A percentile compares a stretch with the other conserved stretches of the same genome.
Conservation (phyloP, 345 rosid species). For the Stellera chamaejasme region DNA sequence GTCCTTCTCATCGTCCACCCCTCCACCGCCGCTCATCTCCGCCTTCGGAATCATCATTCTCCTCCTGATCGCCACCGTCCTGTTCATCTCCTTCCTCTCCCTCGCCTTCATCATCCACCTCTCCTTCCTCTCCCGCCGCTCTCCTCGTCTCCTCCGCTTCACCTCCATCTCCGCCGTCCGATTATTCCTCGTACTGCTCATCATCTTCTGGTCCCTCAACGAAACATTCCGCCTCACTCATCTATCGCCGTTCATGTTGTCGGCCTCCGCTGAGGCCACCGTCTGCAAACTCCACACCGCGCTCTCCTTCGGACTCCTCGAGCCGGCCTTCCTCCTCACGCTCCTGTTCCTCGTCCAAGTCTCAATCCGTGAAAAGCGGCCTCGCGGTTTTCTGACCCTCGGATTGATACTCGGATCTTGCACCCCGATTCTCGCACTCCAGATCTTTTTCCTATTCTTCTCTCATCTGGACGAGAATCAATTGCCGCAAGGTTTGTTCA, state of each 20-base stretch:
- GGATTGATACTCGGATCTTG: conserved; percentile 29
- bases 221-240: conserved; percentile 37
- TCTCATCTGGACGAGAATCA: not conserved
- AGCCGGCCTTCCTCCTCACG: conserved; percentile 52
- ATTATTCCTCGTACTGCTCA: conserved; percentile 37
- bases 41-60: conserved; percentile 30
- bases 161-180: conserved; percentile 59
- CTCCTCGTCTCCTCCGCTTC: conserved; percentile 33
- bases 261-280: not conserved
- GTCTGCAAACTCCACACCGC: conserved; percentile 39
- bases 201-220: conserved; percentile 35
- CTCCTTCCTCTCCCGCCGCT: conserved; percentile 30
- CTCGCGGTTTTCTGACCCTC: conserved; percentile 26
- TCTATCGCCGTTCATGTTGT: conserved; percentile 21
- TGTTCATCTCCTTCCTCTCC: conserved; percentile 39
- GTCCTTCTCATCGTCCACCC: conserved; percentile 2
- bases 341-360: conserved; percentile 45
- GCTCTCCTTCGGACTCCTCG: conserved; percentile 47
- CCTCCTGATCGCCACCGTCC: conserved; percentile 21
- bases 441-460: conserved; percentile 24
- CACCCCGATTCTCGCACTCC: conserved; percentile 35
- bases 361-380: conserved; percentile 35
- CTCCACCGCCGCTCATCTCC: conserved; percentile 14
- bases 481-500: conserved; percentile 18
- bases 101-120: conserved; percentile 37